Evolutionary conservation across 2,329 filamentous ascomycete species (phyloP).

Genomic region (Talaromyces verruculosus): DNA sequence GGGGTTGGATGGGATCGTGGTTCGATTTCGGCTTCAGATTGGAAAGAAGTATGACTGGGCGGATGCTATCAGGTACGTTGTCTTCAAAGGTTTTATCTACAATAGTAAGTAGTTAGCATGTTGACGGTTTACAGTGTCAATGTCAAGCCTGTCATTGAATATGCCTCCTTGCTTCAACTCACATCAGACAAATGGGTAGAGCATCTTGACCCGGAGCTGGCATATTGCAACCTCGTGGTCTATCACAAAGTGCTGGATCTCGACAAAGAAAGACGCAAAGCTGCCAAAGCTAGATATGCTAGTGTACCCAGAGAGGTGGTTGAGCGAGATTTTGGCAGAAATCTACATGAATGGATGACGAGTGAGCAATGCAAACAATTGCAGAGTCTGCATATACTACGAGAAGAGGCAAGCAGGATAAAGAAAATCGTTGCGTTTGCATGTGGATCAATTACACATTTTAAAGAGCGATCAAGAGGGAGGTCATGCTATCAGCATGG

Average conservation of each 20-base stretch:
- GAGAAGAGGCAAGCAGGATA: neutral
- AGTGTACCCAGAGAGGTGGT: neutral
- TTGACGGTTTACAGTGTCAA: neutral
- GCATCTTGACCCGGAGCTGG: neutral
- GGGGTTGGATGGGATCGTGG: neutral
- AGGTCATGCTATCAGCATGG: neutral
- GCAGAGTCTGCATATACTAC: neutral
- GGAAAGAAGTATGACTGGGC: neutral
- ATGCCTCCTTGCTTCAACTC: neutral
- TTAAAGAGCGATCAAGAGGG: neutral
- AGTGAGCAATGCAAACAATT: neutral
- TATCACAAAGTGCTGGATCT: neutral
- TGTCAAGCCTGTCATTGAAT: neutral
- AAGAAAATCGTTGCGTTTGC: conserved; percentile 1
- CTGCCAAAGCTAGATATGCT: neutral
- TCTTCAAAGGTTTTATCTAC: neutral
- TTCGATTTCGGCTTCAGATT: neutral
- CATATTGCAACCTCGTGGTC: conserved; percentile 1
- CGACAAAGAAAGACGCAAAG: neutral
- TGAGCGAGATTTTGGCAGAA: neutral
- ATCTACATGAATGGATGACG: neutral
- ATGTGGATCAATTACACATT: conserved; percentile 4
- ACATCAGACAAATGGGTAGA: neutral
- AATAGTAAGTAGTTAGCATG: neutral
- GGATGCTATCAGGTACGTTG: neutral